Base-by-base conservation (phyloP, 345 rosid genomes). In the Pistacia integerrima region DNA sequence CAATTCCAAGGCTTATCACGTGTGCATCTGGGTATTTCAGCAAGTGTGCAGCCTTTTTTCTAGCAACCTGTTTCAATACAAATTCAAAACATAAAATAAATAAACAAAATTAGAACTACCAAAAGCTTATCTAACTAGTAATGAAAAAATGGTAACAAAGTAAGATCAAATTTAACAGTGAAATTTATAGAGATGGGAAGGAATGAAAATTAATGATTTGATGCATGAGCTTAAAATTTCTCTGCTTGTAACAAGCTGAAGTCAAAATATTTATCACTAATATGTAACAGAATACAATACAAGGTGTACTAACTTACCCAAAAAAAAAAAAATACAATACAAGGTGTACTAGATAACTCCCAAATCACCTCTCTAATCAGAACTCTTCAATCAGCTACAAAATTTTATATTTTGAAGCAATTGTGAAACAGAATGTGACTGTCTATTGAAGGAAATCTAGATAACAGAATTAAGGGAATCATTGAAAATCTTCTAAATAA, bases 1-100 rank as follows among this genome's bases (percentile, higher is more conserved):
- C 98, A 60, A 96, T 96, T 72, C 99, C 99, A 64, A 93, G 93
- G 85, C 97, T 93, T 41, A 96, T 93, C 67, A 96, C 92, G 81
- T 84, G 83, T 17, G 98, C 98, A 78, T 91, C 93, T 13, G 99
- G 99, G 74, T 88, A 88, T 79, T 92, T 96, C 80, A 77, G 84
- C 88, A 91, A 41, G 81, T 96, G 98, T 2, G 98, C 95, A 78
- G 86, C 78, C 85, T 89, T 91, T 83, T 97, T 90, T 72, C 97
- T 87, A 61, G 93, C 97, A 85, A 93, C 83, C 99, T 96, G 70
- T 52, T 0, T 52, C 56, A 52, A 52, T 18, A 51, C n/a, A 7
- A 74, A 18, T n/a, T 5, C 9, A 51, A 30, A 30, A 30, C 33
- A 30, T 30, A 30, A 30, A 30, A 30, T 30, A 30, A 30, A 46